phyloP scores from a whole-genome alignment of 2,329 filamentous ascomycete genomes.

The Chaetomiaceae sp. region DNA sequence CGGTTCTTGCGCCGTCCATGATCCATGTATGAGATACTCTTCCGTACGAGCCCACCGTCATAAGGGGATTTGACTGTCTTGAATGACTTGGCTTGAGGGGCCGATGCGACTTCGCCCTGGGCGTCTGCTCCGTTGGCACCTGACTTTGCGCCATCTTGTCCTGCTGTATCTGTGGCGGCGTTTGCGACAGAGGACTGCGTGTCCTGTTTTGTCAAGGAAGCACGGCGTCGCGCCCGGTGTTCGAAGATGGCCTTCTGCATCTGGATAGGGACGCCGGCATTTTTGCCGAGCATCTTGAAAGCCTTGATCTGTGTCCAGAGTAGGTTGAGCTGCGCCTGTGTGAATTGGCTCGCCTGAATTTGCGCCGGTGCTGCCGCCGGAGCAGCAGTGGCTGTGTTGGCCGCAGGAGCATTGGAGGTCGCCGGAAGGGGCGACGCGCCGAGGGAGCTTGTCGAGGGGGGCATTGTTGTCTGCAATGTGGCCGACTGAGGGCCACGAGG shows the following conservation, averaged over 20 bases:
- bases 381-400: constrained; percentile 28
- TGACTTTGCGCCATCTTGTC: constrained; percentile 36
- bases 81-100: constrained; percentile 43
- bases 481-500: constrained; percentile 38
- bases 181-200: constrained; percentile 38
- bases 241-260: constrained; percentile 82
- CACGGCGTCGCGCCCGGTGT: constrained; percentile 62
- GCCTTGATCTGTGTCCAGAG: constrained; percentile 84
- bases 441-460: constrained; percentile 32
- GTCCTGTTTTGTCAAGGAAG: constrained; percentile 47
- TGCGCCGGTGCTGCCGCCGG: constrained; percentile 28
- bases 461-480: constrained; percentile 33
- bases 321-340: constrained; percentile 70
- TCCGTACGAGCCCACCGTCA: constrained; percentile 47
- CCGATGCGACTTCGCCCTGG: constrained; percentile 20
- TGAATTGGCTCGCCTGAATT: constrained; percentile 56
- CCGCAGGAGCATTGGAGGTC: constrained; percentile 30
- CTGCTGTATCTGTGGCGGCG: constrained; percentile 24
- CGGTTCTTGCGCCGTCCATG: constrained; percentile 73
- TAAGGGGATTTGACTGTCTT: constrained; percentile 75
- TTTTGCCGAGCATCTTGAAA: constrained; percentile 86
- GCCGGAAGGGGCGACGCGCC: constrained; percentile 39
- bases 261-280: constrained; percentile 70
- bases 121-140: constrained; percentile 38
- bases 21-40: constrained; percentile 70